Conservation (phyloP, 225 moss, liverwort and hornwort genomes). For the Rhytidiadelphus loreus region DNA sequence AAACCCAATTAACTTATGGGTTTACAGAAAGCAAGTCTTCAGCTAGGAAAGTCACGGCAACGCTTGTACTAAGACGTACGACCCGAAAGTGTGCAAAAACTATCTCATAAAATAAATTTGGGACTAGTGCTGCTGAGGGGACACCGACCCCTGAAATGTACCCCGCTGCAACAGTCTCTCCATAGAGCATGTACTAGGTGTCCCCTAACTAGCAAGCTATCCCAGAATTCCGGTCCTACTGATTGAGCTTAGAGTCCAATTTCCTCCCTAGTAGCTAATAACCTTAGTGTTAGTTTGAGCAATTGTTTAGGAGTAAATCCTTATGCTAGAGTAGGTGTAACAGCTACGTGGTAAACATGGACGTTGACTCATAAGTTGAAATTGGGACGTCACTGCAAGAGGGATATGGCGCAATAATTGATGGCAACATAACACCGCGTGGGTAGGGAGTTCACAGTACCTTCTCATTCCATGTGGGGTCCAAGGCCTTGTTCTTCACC, state of each 20-base stretch:
- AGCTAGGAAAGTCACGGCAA: not conserved
- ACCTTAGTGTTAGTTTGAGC: not conserved
- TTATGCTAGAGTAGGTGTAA: not conserved
- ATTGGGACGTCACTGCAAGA: no score
- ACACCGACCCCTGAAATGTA: not conserved
- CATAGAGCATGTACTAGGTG: not conserved
- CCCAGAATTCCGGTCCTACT: no score
- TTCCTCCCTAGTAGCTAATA: not conserved
- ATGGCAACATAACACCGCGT: not conserved
- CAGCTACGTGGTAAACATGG: not conserved
- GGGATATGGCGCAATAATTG: not conserved
- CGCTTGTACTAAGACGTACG: not conserved
- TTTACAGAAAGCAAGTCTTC: not conserved
- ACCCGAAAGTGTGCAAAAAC: not conserved
- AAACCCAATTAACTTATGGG: not conserved
- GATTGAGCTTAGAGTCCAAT: not conserved
- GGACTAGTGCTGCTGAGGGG: not conserved
- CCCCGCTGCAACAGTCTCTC: not conserved
- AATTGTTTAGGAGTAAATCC: no score
- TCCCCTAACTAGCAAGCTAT: not conserved
- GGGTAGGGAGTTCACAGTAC: not conserved
- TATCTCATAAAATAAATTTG: no score
- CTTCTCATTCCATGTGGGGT: conserved; percentile 68
- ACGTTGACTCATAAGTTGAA: not conserved
- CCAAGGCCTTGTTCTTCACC: conserved; percentile 45